Conservation (phyloP, 805 yeast species). For the Kazachstania bromeliacearum region DNA sequence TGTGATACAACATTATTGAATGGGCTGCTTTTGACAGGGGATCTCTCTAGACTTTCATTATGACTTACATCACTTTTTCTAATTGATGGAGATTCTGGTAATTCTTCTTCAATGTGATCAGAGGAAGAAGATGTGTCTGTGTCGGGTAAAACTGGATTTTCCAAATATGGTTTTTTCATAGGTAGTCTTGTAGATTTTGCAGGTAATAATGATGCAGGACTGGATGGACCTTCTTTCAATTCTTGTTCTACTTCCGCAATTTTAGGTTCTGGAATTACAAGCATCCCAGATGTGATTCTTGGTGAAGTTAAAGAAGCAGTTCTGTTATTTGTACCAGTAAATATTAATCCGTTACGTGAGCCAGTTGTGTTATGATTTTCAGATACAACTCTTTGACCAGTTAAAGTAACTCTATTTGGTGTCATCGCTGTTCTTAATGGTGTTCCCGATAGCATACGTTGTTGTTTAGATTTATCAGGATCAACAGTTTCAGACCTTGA, state of each 20-base stretch:
- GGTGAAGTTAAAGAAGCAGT: conserved; percentile 13
- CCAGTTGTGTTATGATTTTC: conserved; percentile 13
- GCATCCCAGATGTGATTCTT: conserved; percentile 37
- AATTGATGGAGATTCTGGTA: conserved; percentile 1
- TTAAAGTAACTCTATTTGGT: conserved; percentile 21
- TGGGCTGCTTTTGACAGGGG: conserved; percentile 6
- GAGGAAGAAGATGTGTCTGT: conserved; percentile 1
- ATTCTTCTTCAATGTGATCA: neutral
- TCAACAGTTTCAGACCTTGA: conserved; percentile 31
- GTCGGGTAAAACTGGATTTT: conserved; percentile 5
- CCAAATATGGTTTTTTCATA: conserved; percentile 27
- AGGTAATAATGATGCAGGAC: conserved; percentile 29
- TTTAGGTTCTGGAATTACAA: conserved; percentile 36
- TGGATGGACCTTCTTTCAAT: conserved; percentile 32
- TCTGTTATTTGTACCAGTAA: conserved; percentile 4
- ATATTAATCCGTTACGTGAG: conserved; percentile 10
- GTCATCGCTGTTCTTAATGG: conserved; percentile 22
- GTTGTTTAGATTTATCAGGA: conserved; percentile 31
- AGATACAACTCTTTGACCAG: conserved; percentile 22
- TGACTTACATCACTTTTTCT: neutral
- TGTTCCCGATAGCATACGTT: conserved; percentile 26
- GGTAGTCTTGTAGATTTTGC: conserved; percentile 28
- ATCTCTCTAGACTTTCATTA: conserved; percentile 1
- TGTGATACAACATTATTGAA: conserved; percentile 4
- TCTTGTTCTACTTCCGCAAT: conserved; percentile 33